These are phyloP conservation scores for Gaultheria prostrata DNA, from an alignment of 148 eudicot species.

Conservation along the genomic window DNA sequence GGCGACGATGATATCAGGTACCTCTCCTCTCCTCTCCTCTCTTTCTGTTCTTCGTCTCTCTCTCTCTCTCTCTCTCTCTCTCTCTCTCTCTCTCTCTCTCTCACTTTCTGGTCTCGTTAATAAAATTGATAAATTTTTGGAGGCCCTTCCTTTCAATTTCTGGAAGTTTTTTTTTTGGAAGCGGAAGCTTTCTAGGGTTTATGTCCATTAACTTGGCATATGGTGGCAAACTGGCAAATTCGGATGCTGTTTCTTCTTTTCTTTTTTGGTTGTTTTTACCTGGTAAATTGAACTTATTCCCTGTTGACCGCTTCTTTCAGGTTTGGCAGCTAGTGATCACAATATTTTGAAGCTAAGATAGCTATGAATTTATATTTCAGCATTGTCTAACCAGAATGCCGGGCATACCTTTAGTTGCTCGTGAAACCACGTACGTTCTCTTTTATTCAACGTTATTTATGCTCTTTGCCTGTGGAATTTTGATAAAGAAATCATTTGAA, in stretches of 20 bases:
- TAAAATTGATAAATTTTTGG: neutral
- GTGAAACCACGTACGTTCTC: conserved; percentile 63
- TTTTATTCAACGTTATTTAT: conserved; percentile 13
- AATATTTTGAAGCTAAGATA: conserved; percentile 6
- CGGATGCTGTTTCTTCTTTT: neutral
- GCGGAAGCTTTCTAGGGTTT: too few species aligned
- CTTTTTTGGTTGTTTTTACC: neutral
- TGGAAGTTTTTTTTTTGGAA: too few species aligned
- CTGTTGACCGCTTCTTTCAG: conserved; percentile 22
- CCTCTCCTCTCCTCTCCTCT: neutral
- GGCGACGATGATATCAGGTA: neutral
- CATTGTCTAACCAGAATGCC: conserved; percentile 65
- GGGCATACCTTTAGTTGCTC: conserved; percentile 85
- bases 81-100: neutral
- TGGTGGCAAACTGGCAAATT: neutral
- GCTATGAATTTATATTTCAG: conserved; percentile 18
- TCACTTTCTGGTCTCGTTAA: neutral
- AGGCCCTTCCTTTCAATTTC: too few species aligned
- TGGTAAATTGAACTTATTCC: conserved; percentile 8
- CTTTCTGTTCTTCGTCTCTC: too few species aligned
- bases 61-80: too few species aligned
- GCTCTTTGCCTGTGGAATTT: neutral
- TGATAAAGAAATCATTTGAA: neutral
- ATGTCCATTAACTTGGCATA: neutral
- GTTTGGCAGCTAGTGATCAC: conserved; percentile 17